These are phyloP conservation scores for Pistacia integerrima DNA, from an alignment of 345 rosid genomes.

Conservation along the genomic window DNA sequence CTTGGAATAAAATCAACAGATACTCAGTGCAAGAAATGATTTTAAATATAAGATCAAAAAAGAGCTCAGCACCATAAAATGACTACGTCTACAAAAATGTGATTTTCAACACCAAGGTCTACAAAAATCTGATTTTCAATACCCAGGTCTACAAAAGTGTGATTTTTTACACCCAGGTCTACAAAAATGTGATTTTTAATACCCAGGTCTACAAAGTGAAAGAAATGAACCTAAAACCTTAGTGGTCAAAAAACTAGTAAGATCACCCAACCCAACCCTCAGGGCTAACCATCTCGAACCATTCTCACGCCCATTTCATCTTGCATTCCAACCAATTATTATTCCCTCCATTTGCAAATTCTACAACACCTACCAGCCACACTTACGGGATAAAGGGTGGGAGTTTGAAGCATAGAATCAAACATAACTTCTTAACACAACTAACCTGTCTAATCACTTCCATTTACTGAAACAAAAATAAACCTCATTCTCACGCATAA, in stretches of 20 bases:
- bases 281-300: background rate
- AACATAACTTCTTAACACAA: background rate
- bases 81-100: too few relatives aligned
- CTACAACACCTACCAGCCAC: background rate
- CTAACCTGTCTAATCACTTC: background rate
- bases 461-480: background rate
- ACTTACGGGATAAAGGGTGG: background rate
- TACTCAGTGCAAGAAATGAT: background rate
- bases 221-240: too few relatives aligned
- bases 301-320: background rate
- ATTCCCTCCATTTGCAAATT: slow-evolving; percentile 2
- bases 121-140: too few relatives aligned
- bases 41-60: too few relatives aligned
- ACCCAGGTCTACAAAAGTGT: too few relatives aligned
- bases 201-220: too few relatives aligned
- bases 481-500: background rate
- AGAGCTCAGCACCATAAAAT: too few relatives aligned
- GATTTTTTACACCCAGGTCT: too few relatives aligned
- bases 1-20: background rate
- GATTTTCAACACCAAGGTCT: too few relatives aligned
- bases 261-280: too few relatives aligned
- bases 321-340: background rate
- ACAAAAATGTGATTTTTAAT: too few relatives aligned
- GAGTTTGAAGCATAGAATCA: background rate
- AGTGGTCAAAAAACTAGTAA: too few relatives aligned